Evolutionary conservation across 2,329 filamentous ascomycete genomes (phyloP).

Genomic region (Colletotrichum simmondsii): DNA sequence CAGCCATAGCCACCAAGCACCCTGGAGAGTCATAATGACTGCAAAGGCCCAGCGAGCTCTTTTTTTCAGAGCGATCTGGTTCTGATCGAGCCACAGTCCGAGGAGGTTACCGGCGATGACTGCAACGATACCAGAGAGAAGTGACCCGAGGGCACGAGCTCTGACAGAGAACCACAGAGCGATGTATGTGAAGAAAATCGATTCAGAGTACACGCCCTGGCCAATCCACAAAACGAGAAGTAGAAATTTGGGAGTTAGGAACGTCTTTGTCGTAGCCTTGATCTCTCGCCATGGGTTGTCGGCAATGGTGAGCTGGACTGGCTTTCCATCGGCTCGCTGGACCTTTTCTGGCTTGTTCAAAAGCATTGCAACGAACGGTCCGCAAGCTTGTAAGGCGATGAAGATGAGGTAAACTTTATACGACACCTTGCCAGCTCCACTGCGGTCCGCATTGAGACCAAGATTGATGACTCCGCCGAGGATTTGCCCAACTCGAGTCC

Average conservation of each 20-base stretch:
- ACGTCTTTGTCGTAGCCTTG: constrained; percentile 61
- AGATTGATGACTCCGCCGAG: constrained; percentile 63
- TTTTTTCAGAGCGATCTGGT: constrained; percentile 59
- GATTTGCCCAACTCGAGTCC: constrained; percentile 65
- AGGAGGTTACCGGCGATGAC: constrained; percentile 71
- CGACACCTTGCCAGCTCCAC: constrained; percentile 56
- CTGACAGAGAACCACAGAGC: constrained; percentile 64
- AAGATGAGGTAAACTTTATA: constrained; percentile 54
- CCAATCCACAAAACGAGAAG: constrained; percentile 62
- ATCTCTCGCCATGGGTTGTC: constrained; percentile 65
- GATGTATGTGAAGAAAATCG: constrained; percentile 53
- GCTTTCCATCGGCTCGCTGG: constrained; percentile 51
- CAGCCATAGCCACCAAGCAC: constrained; percentile 76
- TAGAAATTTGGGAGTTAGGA: constrained; percentile 53
- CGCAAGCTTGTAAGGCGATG: constrained; percentile 56
- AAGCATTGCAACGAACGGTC: constrained; percentile 55
- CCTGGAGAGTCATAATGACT: constrained; percentile 64
- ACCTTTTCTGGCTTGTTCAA: constrained; percentile 58
- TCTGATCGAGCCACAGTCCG: constrained; percentile 69
- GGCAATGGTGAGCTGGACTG: constrained; percentile 46
- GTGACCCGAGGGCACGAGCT: constrained; percentile 55
- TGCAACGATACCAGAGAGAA: constrained; percentile 66
- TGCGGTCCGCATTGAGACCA: constrained; percentile 56
- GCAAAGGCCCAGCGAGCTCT: constrained; percentile 65
- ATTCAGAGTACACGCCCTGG: constrained; percentile 56